These are phyloP conservation scores for Knoxdaviesia capensis DNA, from an alignment of 2,329 filamentous ascomycete species.

Conservation along the genomic window DNA sequence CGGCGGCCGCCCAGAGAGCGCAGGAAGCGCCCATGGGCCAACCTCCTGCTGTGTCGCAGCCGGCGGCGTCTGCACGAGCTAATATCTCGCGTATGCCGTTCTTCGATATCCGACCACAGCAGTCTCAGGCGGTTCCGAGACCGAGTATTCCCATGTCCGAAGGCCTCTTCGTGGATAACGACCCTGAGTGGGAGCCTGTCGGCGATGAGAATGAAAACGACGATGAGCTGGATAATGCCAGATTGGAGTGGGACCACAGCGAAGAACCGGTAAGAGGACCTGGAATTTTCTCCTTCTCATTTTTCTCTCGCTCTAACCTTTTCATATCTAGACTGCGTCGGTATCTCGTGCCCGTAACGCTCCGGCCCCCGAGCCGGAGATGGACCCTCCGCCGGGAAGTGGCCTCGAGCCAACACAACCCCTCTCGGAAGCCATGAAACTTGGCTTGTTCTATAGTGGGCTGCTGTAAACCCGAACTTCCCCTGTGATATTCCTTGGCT, in stretches of 20 bases:
- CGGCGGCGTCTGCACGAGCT: conserved; percentile 10
- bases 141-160: conserved; percentile 39
- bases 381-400: no score
- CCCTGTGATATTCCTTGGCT: no score
- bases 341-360: background rate
- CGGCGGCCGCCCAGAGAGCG: no score
- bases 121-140: conserved; percentile 29
- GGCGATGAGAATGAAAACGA: conserved; percentile 33
- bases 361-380: no score
- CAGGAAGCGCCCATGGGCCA: no score
- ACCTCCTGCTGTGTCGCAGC: conserved; percentile 4
- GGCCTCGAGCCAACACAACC: conserved; percentile 51
- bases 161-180: conserved; percentile 57
- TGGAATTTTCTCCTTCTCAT: conserved; percentile 2
- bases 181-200: conserved; percentile 52
- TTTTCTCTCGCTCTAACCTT: no score
- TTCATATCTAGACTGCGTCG: no score
- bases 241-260: conserved; percentile 56
- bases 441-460: conserved; percentile 17
- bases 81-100: conserved; percentile 6
- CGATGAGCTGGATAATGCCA: conserved; percentile 43
- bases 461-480: no score
- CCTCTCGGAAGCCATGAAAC: conserved; percentile 41
- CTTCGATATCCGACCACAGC: conserved; percentile 24
- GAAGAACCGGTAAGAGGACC: conserved; percentile 32